Percentiles rank a stretch among this genome's conserved stretches.
Evolutionary conservation across 1,284 basidiomycete species (phyloP).

Genomic region (Inonotus obliquus): DNA sequence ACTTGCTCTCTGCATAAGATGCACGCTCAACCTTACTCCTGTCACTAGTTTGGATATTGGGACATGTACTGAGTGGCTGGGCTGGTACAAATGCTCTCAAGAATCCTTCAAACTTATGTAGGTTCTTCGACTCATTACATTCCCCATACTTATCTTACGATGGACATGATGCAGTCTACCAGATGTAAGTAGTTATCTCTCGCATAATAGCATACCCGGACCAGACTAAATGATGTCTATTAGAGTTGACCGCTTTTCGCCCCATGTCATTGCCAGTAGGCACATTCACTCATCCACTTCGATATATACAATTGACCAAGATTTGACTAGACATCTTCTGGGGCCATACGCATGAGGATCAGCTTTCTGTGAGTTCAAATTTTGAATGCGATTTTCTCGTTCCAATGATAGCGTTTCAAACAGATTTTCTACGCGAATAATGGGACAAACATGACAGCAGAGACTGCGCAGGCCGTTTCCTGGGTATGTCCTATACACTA

Average conservation of each 20-base stretch:
- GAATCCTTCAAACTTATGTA: constrained; percentile 65
- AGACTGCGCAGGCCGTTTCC: constrained; percentile 50
- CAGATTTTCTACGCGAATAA: constrained; percentile 77
- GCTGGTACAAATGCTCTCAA: constrained; percentile 59
- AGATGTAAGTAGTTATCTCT: constrained; percentile 45
- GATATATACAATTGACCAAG: not conserved
- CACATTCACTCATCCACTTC: constrained; percentile 16
- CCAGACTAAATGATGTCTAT: constrained; percentile 20
- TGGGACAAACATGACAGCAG: constrained; percentile 53
- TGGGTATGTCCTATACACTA: constrained; percentile 38
- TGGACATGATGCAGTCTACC: constrained; percentile 50
- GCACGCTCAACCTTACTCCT: not conserved
- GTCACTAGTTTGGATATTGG: constrained; percentile 68
- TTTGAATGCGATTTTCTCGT: not conserved
- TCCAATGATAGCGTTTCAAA: not conserved
- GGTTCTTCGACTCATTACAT: constrained; percentile 28
- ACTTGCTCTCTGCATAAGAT: not conserved
- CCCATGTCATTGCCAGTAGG: constrained; percentile 73
- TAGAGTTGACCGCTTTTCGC: constrained; percentile 76
- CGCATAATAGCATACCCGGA: not conserved
- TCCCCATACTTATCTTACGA: not conserved
- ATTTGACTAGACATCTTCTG: constrained; percentile 59
- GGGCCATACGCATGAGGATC: constrained; percentile 81
- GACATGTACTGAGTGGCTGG: constrained; percentile 77
- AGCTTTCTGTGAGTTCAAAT: constrained; percentile 50